Evolutionary conservation across 2,329 filamentous ascomycete genomes (phyloP), one percentile per base, ranked within the genome.

Genomic region (Cordyceps cicadae): DNA sequence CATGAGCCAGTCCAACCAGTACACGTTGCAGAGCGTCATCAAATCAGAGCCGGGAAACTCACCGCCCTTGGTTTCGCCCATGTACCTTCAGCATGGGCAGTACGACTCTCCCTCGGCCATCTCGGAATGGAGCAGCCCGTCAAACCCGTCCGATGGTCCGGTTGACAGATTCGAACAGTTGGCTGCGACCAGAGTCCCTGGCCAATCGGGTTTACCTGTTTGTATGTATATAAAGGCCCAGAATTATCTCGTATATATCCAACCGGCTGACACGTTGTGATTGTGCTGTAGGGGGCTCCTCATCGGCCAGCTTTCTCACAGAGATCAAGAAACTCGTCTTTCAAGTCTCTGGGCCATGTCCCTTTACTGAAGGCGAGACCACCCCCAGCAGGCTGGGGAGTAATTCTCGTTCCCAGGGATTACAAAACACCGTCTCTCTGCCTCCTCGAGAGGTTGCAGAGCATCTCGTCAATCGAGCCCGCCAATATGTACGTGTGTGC

Each of bases 321-420:
- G 72, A 84, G 50, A 78, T 87, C 19, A 81, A 84, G 11, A 81
- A 82, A 72, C 80, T 86, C 64, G 82, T 87, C 5, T 79, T 83
- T 64, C 80, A 73, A 9, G 76, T 77, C 34, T 76, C 75, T 19
- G 84, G 84, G 0, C 68, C 73, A 0, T 86, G 83, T 3, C 71
- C 76, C 0, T 87, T 87, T 65, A 86, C 83, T 1, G 69, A 74
- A 55, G 84, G 86, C 65, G 26, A 21, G 0, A 80, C 81, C 17
- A 75, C 76, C 56, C 76, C 6, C 12, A 39, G 19, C 5, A 39
- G 19, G 19, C 6, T 39, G 32, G 45, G 45, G 19, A 49, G 54
- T 19, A 26, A 57, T 41, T 32, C 54, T 7, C 43, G 12, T 24
- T 7, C 32, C 2, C 45, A 86, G 65, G 82, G 85, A 67, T 76